Evolutionary conservation across 1,284 basidiomycete species (phyloP).

Genomic region (Apiotrichum gracile): DNA sequence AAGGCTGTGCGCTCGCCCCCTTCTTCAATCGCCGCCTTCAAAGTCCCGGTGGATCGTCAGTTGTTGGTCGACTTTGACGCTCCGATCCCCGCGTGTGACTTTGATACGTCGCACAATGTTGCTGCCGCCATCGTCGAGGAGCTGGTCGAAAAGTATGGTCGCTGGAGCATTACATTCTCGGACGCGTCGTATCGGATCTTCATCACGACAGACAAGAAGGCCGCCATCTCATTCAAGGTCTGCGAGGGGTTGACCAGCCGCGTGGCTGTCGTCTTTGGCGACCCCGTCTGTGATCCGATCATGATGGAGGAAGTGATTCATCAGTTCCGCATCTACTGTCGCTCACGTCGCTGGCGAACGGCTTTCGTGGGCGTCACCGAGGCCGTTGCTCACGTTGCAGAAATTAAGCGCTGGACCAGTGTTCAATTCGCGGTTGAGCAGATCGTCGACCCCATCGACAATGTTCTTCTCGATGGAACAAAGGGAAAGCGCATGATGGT

Average conservation of each 20-base stretch:
- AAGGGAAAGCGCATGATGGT: conserved; percentile 5
- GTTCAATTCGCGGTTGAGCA: conserved; percentile 11
- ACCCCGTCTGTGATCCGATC: conserved; percentile 4
- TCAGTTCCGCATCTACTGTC: conserved; percentile 6
- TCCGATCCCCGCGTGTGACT: neutral
- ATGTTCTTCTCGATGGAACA: conserved; percentile 8
- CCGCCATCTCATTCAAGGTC: conserved; percentile 12
- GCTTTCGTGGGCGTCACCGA: conserved; percentile 10
- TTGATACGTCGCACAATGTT: neutral
- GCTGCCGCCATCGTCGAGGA: conserved; percentile 5
- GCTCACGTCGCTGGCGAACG: neutral
- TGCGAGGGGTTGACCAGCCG: neutral
- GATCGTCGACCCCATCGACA: conserved; percentile 8
- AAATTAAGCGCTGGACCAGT: conserved; percentile 3
- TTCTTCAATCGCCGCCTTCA: neutral
- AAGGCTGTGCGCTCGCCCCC: neutral
- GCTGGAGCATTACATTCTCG: conserved; percentile 14
- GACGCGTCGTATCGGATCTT: conserved; percentile 14
- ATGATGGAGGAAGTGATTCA: neutral
- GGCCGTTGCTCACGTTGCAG: neutral
- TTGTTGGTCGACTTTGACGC: neutral
- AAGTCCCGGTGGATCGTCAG: neutral
- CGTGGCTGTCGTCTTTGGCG: conserved; percentile 11
- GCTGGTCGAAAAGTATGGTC: conserved; percentile 5
- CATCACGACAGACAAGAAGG: conserved; percentile 3